Conservation (phyloP, 2,329 filamentous ascomycete genomes). For the Drechslera avenae region DNA sequence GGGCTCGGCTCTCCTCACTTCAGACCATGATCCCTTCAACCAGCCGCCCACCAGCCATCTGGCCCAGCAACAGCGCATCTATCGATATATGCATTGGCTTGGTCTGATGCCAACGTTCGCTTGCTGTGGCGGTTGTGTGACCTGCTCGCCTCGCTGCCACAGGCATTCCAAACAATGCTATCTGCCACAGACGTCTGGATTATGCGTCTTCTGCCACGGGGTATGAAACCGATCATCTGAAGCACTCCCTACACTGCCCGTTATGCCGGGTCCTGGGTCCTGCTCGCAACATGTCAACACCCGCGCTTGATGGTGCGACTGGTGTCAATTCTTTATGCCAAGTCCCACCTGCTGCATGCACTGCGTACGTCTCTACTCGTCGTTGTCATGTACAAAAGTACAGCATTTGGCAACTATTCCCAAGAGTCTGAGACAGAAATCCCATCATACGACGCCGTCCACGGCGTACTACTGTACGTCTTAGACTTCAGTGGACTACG, state of each 20-base stretch:
- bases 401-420: constrained; percentile 1
- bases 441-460: constrained; percentile 3
- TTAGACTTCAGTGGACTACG: not conserved
- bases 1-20: constrained; percentile 15
- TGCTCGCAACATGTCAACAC: not conserved
- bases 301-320: not conserved
- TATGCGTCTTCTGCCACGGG: not conserved
- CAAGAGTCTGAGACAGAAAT: constrained; percentile 1
- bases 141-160: not conserved
- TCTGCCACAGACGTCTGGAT: not conserved
- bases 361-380: not conserved
- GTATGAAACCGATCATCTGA: constrained; percentile 3
- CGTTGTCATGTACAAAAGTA: not conserved
- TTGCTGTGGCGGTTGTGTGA: not conserved
- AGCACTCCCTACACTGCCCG: constrained; percentile 1
- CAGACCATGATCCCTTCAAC: constrained; percentile 11
- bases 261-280: not conserved
- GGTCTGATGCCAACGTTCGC: not conserved
- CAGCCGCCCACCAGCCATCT: constrained; percentile 1
- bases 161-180: not conserved
- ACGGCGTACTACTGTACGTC: not conserved
- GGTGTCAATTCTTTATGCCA: not conserved
- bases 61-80: not conserved
- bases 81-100: constrained; percentile 4
- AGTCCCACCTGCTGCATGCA: constrained; percentile 1